Percentiles rank a stretch among this genome's conserved stretches.
phyloP scores from a whole-genome alignment of 1,284 basidiomycete species.

The Sanghuangporus baumii region DNA sequence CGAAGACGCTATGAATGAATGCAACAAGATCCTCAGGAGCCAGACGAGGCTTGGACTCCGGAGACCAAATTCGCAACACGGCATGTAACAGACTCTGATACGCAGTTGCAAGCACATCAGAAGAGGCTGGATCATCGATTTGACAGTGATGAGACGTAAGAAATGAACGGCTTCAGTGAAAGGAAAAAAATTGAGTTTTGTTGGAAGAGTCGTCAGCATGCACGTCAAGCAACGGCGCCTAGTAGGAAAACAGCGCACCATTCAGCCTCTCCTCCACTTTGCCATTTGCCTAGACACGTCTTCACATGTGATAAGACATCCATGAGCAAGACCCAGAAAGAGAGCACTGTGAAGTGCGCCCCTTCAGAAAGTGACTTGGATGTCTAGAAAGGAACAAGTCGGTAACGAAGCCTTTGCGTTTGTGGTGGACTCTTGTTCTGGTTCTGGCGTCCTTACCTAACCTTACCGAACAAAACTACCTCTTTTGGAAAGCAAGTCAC shows the following conservation, averaged over 20 bases:
- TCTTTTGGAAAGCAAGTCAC: neutral
- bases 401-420: neutral
- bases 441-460: neutral
- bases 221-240: neutral
- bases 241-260: conserved; percentile 39
- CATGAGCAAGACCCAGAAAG: conserved; percentile 31
- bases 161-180: conserved; percentile 44
- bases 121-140: conserved; percentile 42
- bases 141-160: conserved; percentile 52
- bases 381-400: neutral
- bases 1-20: conserved; percentile 58
- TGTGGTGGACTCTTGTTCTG: neutral
- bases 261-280: conserved; percentile 50
- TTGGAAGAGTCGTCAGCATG: neutral
- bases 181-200: conserved; percentile 19
- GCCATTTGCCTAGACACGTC: conserved; percentile 46
- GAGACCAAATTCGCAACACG: conserved; percentile 50
- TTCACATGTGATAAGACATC: conserved; percentile 45
- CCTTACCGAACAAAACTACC: neutral
- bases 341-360: neutral
- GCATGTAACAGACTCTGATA: conserved; percentile 62
- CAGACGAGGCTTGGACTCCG: conserved; percentile 33
- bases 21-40: conserved; percentile 44
- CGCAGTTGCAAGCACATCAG: conserved; percentile 52
- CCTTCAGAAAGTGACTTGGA: neutral